Evolutionary conservation across 306 rosid species (phyloP).

Genomic region (Quercus gilva): DNA sequence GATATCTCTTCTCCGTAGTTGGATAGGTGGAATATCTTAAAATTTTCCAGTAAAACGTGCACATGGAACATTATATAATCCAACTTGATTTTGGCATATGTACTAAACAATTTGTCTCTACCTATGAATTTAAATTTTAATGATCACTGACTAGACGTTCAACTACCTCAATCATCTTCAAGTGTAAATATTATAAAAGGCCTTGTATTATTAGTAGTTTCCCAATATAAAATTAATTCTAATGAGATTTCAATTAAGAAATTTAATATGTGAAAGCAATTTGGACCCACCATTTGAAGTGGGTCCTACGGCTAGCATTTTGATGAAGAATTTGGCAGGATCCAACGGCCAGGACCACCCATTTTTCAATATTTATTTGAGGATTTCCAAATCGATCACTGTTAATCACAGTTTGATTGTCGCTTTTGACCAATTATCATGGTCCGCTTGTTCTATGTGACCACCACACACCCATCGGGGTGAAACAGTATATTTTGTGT

Average conservation of each 20-base stretch:
- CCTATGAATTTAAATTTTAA: not conserved
- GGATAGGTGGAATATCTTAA: not conserved
- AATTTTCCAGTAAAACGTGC: not conserved
- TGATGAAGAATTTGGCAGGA: not conserved
- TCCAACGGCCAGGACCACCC: not conserved
- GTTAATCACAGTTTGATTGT: not conserved
- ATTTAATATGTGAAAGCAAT: not conserved
- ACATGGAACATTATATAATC: not conserved
- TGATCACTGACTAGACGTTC: constrained; percentile 16
- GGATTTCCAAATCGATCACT: not conserved
- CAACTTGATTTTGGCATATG: not conserved
- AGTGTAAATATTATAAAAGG: not conserved
- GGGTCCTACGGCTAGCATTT: not conserved
- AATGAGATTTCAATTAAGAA: not conserved
- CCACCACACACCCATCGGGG: no score
- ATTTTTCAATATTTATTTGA: not conserved
- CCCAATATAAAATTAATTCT: not conserved
- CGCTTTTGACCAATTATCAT: not conserved
- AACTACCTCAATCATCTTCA: constrained; percentile 15
- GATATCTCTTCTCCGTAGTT: not conserved
- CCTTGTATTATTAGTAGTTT: not conserved
- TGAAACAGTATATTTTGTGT: no score
- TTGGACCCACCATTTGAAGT: not conserved
- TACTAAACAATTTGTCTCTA: constrained; percentile 1
- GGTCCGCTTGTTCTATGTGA: not conserved